These are phyloP conservation scores for Coemansia erecta DNA, from an alignment of 192 early-diverging fungal genomes.

Conservation along the genomic window DNA sequence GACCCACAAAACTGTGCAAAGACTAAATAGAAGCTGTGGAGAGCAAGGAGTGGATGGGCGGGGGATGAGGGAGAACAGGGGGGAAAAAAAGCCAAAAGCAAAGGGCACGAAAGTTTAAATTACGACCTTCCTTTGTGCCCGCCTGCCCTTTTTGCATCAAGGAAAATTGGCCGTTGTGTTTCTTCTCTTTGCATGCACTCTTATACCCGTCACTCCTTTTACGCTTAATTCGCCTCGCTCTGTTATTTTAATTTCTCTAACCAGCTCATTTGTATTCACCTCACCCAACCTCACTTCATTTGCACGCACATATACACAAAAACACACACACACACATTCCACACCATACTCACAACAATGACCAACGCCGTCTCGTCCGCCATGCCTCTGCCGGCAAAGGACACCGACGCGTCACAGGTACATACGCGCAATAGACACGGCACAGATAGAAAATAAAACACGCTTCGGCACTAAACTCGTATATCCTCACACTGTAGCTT, in stretches of 20 bases:
- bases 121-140: too few species aligned
- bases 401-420: slow-evolving; percentile 30
- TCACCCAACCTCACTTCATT: too few species aligned
- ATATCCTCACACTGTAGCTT: slow-evolving; percentile 15
- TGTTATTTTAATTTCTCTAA: too few species aligned
- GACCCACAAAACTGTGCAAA: too few species aligned
- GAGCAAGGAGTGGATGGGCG: neutral
- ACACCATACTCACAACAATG: slow-evolving; percentile 11
- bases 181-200: neutral
- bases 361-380: slow-evolving; percentile 42
- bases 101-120: neutral
- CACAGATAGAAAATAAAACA: neutral
- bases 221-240: too few species aligned
- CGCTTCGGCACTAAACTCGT: too few species aligned
- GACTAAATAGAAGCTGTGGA: neutral
- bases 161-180: neutral
- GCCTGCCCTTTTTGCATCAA: neutral
- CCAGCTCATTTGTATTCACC: too few species aligned
- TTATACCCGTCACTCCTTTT: too few species aligned
- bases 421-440: neutral
- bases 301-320: too few species aligned
- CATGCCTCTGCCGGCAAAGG: slow-evolving; percentile 27
- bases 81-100: neutral
- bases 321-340: neutral
- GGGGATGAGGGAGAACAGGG: neutral